Evolutionary conservation across 2,329 filamentous ascomycete species (phyloP), one percentile per base, ranked within the genome.

Genomic region (Sclerotinia nivalis): DNA sequence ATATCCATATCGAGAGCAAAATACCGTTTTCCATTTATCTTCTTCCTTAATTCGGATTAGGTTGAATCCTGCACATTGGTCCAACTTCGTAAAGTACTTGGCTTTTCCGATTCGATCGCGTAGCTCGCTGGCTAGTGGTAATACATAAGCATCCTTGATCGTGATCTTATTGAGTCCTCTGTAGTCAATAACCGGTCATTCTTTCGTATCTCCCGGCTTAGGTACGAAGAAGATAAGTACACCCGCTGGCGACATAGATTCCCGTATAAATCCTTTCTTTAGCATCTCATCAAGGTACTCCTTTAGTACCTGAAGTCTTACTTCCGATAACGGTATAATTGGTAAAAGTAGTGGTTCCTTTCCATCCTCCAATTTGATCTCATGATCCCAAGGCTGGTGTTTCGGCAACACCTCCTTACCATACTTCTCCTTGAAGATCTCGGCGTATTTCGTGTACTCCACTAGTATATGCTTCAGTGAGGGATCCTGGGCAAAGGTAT

Each of bases 141-240:
- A 20, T 0, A 54, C 66, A 40, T 71, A 69, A 13, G 60, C 49
- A 49, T 70, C 61, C 43, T 68, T 70, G 25, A 68, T 68, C n/a
- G 65, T 70, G 34, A 70, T 52, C 1, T 15, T 25, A 52, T 70
- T 68, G 1, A 70, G 58, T 15, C 34, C 56, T 50, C 58, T 28
- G 37, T 70, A 68, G 56, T 70, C 69, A 28, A 64, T 22, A 15
- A 70, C 47, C 28, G 65, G 69, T 18, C 56, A n/a, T n/a, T n/a
- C n/a, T n/a, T n/a, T n/a, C n/a, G n/a, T n/a, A n/a, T n/a, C n/a
- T n/a, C n/a, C n/a, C n/a, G n/a, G n/a, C n/a, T n/a, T n/a, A n/a
- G n/a, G n/a, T n/a, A n/a, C n/a, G n/a, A n/a, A n/a, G n/a, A n/a
- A n/a, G n/a, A n/a, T n/a, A n/a, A n/a, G n/a, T n/a, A n/a, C 37